Conservation (phyloP, 2,329 filamentous ascomycete genomes). For the Beauveria caledonica region DNA sequence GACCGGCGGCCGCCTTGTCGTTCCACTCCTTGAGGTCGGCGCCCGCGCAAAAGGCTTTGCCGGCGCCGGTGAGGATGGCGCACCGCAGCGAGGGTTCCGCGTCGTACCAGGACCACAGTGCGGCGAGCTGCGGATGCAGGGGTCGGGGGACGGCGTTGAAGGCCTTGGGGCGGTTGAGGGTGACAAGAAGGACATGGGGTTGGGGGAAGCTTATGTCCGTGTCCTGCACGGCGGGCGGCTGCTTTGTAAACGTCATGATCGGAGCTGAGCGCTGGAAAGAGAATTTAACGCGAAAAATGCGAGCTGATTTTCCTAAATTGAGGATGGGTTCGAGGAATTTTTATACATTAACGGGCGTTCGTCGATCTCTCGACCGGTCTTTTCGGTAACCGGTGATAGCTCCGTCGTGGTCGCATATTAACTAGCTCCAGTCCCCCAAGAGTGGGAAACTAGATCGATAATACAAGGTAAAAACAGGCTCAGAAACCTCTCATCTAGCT, state of each 20-base stretch:
- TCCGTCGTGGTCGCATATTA: neutral
- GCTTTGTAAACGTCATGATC: neutral
- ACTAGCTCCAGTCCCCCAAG: neutral
- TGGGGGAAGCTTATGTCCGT: conserved; percentile 41
- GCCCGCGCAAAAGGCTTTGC: conserved; percentile 59
- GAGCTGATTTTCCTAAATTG: neutral
- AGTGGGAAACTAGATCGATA: neutral
- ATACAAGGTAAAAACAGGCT: neutral
- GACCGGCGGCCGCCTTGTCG: conserved; percentile 7
- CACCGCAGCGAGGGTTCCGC: conserved; percentile 51
- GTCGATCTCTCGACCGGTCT: neutral
- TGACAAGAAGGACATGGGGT: conserved; percentile 49
- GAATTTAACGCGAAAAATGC: no score
- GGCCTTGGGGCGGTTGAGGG: conserved; percentile 48
- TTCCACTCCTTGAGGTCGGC: conserved; percentile 60
- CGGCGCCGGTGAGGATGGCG: conserved; percentile 55
- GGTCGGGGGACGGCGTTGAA: conserved; percentile 49
- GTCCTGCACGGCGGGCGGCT: conserved; percentile 32
- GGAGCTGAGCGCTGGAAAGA: neutral
- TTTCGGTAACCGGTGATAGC: conserved; percentile 2
- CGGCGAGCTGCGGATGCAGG: conserved; percentile 40
- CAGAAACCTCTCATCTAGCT: neutral
- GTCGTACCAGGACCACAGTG: conserved; percentile 54
- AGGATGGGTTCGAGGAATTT: neutral
- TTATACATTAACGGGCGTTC: neutral